Evolutionary conservation across 169 alveolate species (phyloP).

Genomic region (Pseudocohnilembus persalinus): DNA sequence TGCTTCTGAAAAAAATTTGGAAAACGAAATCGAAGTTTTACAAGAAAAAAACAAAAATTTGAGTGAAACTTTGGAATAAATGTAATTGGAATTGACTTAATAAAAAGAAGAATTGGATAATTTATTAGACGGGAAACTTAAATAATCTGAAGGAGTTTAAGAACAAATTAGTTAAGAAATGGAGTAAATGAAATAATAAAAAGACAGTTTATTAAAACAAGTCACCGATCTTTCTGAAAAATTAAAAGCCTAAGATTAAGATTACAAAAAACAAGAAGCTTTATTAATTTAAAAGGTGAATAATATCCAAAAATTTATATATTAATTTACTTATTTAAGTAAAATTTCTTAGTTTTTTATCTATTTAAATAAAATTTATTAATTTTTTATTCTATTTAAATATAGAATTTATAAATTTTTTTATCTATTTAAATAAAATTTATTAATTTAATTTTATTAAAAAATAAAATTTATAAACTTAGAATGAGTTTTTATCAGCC

Average conservation of each 20-base stretch:
- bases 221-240: slow-evolving; percentile 26
- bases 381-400: neutral
- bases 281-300: slow-evolving; percentile 19
- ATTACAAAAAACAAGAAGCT: slow-evolving; percentile 58
- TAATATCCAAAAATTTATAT: slow-evolving; percentile 59
- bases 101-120: neutral
- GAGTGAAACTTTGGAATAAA: too few species aligned
- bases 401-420: slow-evolving; percentile 12
- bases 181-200: neutral
- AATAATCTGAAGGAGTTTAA: too few species aligned
- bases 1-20: slow-evolving; percentile 29
- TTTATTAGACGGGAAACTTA: neutral
- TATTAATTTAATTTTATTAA: slow-evolving; percentile 50
- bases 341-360: slow-evolving; percentile 4
- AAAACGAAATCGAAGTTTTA: slow-evolving; percentile 36
- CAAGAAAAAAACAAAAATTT: slow-evolving; percentile 15
- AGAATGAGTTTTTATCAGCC: slow-evolving; percentile 52
- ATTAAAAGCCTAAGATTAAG: slow-evolving; percentile 53
- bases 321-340: slow-evolving; percentile 53
- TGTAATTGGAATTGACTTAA: too few species aligned
- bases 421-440: slow-evolving; percentile 44
- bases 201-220: slow-evolving; percentile 1
- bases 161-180: neutral
- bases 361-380: neutral
- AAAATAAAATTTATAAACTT: slow-evolving; percentile 61